phyloP scores from a whole-genome alignment of 2,329 filamentous ascomycete genomes.

The Hymenoscyphus occultus region DNA sequence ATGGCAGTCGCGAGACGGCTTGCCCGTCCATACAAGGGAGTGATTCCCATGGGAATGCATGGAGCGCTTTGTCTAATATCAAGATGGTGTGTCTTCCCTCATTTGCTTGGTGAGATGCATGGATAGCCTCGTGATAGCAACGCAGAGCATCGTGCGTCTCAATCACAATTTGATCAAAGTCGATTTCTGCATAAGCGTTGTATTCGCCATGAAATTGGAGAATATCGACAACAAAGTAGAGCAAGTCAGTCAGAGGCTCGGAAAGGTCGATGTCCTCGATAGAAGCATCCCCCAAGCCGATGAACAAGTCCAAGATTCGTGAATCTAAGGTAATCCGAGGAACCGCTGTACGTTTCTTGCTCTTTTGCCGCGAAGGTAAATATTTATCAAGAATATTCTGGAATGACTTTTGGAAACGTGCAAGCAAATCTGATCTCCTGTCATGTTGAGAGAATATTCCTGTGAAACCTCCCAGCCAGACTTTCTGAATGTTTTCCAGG shows the following conservation, averaged over 20 bases:
- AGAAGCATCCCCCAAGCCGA: constrained; percentile 74
- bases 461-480: constrained; percentile 93
- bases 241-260: constrained; percentile 82
- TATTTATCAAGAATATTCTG: constrained; percentile 77
- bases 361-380: constrained; percentile 74
- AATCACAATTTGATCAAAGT: constrained; percentile 88
- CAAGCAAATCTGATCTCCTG: constrained; percentile 61
- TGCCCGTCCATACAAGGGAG: constrained; percentile 77
- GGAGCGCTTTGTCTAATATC: constrained; percentile 85
- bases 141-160: constrained; percentile 83
- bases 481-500: constrained; percentile 80
- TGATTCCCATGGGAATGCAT: constrained; percentile 94
- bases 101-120: constrained; percentile 35
- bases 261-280: constrained; percentile 72
- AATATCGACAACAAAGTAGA: constrained; percentile 96
- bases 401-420: constrained; percentile 74
- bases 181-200: constrained; percentile 96
- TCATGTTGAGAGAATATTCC: constrained; percentile 83
- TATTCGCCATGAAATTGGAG: constrained; percentile 94
- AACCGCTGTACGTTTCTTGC: constrained; percentile 50
- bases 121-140: constrained; percentile 62
- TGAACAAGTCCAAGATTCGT: constrained; percentile 80
- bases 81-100: constrained; percentile 72
- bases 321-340: constrained; percentile 52
- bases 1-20: constrained; percentile 84